phyloP scores from a whole-genome alignment of 768 basidiomycete species.

The Amanita pseudoporphyria region DNA sequence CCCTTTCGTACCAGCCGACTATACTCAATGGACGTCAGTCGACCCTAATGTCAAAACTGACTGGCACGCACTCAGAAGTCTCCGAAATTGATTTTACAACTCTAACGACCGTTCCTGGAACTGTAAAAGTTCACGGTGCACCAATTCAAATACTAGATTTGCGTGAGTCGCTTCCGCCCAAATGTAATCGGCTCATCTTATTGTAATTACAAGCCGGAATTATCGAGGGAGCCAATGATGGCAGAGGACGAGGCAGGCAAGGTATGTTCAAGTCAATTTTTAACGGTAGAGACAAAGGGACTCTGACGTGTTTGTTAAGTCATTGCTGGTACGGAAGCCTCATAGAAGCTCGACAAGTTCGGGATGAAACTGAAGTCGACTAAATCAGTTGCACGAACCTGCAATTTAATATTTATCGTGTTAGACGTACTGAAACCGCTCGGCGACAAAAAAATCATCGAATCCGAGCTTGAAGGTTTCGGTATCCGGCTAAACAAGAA shows the following conservation, averaged over 20 bases:
- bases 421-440: slow-evolving; percentile 98
- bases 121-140: slow-evolving; percentile 89
- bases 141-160: slow-evolving; percentile 93
- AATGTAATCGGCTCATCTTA: not conserved
- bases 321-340: slow-evolving; percentile 56
- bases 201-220: slow-evolving; percentile 66
- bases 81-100: slow-evolving; percentile 98
- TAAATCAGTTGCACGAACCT: slow-evolving; percentile 82
- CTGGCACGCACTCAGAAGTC: slow-evolving; percentile 92
- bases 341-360: slow-evolving; percentile 7
- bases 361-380: slow-evolving; percentile 8
- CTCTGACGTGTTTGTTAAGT: slow-evolving; percentile 29
- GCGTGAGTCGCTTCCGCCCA: slow-evolving; percentile 39
- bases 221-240: slow-evolving; percentile 96
- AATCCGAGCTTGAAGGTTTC: slow-evolving; percentile 93
- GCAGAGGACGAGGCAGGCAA: slow-evolving; percentile 93
- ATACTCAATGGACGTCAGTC: slow-evolving; percentile 38
- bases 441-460: slow-evolving; percentile 87
- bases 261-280: slow-evolving; percentile 33
- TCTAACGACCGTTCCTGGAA: slow-evolving; percentile 91
- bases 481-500: slow-evolving; percentile 95
- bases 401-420: slow-evolving; percentile 97
- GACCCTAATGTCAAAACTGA: slow-evolving; percentile 90
- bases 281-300: not conserved
- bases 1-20: not conserved